Evolutionary conservation across 257 asterid species (phyloP).

Genomic region (Gentiana straminea): DNA sequence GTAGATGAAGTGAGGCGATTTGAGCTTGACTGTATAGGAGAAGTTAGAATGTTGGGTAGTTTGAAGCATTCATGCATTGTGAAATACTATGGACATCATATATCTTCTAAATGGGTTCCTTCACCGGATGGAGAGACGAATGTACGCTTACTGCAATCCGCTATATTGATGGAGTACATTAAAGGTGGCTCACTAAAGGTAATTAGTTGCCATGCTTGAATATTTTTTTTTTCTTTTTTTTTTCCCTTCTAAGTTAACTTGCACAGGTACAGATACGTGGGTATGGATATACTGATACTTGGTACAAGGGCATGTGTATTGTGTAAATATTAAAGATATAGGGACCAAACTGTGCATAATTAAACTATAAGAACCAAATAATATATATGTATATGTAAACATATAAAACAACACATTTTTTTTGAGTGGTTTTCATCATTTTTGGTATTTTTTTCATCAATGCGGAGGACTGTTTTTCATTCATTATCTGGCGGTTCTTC

Average conservation of each 20-base stretch:
- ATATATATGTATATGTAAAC: too few relatives aligned
- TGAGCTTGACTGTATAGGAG: conserved; percentile 74
- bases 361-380: too few relatives aligned
- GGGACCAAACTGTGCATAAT: too few relatives aligned
- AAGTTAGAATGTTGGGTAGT: conserved; percentile 68
- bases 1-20: conserved; percentile 60
- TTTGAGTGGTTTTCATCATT: too few relatives aligned
- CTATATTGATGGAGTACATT: conserved; percentile 75
- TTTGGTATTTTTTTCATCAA: too few relatives aligned
- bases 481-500: too few relatives aligned
- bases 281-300: too few relatives aligned
- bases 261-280: too few relatives aligned
- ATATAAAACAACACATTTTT: too few relatives aligned
- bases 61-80: conserved; percentile 81
- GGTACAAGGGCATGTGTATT: too few relatives aligned
- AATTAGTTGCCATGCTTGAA: neutral
- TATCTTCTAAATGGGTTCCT: conserved; percentile 66
- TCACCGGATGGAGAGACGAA: conserved; percentile 43
- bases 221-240: conserved; percentile 5
- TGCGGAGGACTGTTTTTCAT: too few relatives aligned
- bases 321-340: too few relatives aligned
- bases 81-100: conserved; percentile 75
- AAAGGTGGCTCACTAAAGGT: conserved; percentile 94
- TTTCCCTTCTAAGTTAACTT: neutral
- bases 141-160: conserved; percentile 50